Conservation (phyloP, 2,329 filamentous ascomycete genomes). For the Botrytis fabae region DNA sequence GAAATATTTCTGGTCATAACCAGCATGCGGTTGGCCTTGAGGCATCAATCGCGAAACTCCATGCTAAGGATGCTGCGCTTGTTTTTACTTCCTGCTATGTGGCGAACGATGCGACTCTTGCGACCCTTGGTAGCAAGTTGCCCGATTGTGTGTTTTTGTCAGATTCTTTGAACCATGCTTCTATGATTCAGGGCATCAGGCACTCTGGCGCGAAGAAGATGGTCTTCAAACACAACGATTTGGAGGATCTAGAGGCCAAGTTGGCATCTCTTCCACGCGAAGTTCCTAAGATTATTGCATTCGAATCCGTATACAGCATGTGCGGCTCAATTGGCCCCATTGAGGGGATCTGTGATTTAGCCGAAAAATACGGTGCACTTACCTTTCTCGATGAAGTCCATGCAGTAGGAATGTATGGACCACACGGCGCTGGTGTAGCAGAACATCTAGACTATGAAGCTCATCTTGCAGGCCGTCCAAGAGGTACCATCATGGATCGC, state of each 20-base stretch:
- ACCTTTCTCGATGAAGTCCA: slow-evolving; percentile 99
- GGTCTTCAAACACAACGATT: slow-evolving; percentile 97
- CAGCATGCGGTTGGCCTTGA: slow-evolving; percentile 88
- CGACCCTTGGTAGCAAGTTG: slow-evolving; percentile 94
- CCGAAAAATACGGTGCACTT: slow-evolving; percentile 95
- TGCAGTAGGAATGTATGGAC: slow-evolving; percentile 98
- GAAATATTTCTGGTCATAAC: slow-evolving; percentile 98
- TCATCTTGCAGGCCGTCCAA: slow-evolving; percentile 70
- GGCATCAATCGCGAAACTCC: slow-evolving; percentile 77
- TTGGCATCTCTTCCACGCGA: slow-evolving; percentile 81
- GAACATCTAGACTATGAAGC: slow-evolving; percentile 95
- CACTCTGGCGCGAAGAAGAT: slow-evolving; percentile 97
- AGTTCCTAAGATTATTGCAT: slow-evolving; percentile 95
- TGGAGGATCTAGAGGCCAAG: slow-evolving; percentile 90
- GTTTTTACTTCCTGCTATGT: slow-evolving; percentile 99
- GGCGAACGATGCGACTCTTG: slow-evolving; percentile 94
- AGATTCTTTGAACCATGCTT: slow-evolving; percentile 95
- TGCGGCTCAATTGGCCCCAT: slow-evolving; percentile 97
- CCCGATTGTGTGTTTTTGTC: slow-evolving; percentile 97
- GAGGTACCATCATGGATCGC: slow-evolving; percentile 89
- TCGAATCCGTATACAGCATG: slow-evolving; percentile 99
- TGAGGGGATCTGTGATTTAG: slow-evolving; percentile 90
- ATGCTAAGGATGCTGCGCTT: slow-evolving; percentile 86
- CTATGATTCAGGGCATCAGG: slow-evolving; percentile 98
- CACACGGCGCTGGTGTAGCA: slow-evolving; percentile 90